Evolutionary conservation across 805 yeast species (phyloP).

Genomic region (Teunomyces barrocoloradensis): DNA sequence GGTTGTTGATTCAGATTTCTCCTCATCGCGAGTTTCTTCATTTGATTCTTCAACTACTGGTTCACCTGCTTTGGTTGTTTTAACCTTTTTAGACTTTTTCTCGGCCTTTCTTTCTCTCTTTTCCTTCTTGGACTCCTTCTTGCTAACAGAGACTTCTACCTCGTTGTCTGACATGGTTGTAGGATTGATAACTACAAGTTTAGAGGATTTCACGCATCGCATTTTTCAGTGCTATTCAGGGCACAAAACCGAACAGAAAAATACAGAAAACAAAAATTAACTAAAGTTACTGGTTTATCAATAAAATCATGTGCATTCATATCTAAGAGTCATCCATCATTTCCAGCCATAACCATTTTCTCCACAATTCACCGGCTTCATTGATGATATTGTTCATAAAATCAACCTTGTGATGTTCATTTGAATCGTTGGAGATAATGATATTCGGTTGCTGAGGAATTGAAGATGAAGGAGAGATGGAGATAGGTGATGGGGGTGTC

Average conservation of each 20-base stretch:
- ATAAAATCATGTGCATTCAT: neutral
- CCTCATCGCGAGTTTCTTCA: conserved; percentile 9
- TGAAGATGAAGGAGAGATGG: conserved; percentile 5
- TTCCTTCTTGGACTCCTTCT: conserved; percentile 18
- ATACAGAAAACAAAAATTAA: neutral
- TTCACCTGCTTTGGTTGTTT: conserved; percentile 7
- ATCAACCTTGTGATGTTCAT: conserved; percentile 44
- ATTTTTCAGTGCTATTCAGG: neutral
- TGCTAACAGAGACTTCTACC: neutral
- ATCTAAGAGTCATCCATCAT: conserved; percentile 29
- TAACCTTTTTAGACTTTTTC: conserved; percentile 29
- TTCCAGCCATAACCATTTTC: conserved; percentile 67
- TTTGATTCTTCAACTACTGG: conserved; percentile 10
- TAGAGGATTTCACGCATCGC: conserved; percentile 4
- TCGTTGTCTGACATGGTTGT: neutral
- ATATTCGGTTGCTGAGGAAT: conserved; percentile 9
- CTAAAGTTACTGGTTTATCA: neutral
- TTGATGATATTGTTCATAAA: conserved; percentile 71
- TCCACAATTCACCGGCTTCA: conserved; percentile 87
- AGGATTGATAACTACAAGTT: neutral
- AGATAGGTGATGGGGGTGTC: conserved; percentile 12
- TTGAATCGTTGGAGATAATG: conserved; percentile 32
- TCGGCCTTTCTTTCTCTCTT: conserved; percentile 24
- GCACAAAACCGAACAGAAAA: neutral
- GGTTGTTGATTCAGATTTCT: conserved; percentile 28